These are phyloP conservation scores for Yamadazyma pseudoaaseri DNA, from an alignment of 1,139 yeast genomes.

Conservation along the genomic window DNA sequence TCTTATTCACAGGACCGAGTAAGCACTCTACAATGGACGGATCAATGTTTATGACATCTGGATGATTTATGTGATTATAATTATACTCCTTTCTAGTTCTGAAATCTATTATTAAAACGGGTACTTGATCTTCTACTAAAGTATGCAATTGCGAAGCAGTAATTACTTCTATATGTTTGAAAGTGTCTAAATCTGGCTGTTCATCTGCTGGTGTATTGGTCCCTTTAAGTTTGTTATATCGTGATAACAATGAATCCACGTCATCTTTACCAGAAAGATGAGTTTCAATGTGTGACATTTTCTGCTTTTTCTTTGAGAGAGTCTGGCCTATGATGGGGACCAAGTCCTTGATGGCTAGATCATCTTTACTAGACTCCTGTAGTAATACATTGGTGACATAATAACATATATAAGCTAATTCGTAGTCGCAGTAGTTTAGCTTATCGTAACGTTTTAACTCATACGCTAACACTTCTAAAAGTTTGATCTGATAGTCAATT, in stretches of 20 bases:
- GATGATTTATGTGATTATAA: conserved; percentile 55
- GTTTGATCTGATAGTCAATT: conserved; percentile 26
- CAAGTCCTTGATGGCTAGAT: conserved; percentile 20
- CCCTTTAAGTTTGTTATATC: conserved; percentile 18
- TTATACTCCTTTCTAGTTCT: conserved; percentile 59
- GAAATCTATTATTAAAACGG: conserved; percentile 60
- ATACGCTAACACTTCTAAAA: conserved; percentile 35
- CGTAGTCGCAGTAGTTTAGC: conserved; percentile 40
- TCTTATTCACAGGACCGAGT: conserved; percentile 21
- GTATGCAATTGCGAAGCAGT: conserved; percentile 23
- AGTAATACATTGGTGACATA: conserved; percentile 16
- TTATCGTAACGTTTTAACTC: conserved; percentile 26
- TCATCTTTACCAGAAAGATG: neutral
- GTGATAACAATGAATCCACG: conserved; percentile 18
- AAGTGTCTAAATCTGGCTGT: conserved; percentile 4
- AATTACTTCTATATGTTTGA: conserved; percentile 24
- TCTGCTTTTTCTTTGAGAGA: conserved; percentile 17
- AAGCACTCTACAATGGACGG: conserved; percentile 48
- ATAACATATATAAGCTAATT: conserved; percentile 33
- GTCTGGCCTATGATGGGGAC: conserved; percentile 21
- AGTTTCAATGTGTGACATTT: conserved; percentile 5
- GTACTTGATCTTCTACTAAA: conserved; percentile 15
- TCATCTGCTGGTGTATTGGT: neutral
- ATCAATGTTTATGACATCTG: conserved; percentile 65
- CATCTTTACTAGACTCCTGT: conserved; percentile 14